Evolutionary conservation across 768 basidiomycete species (phyloP), one percentile per base, ranked within the genome.

Genomic region (Leccinum barrowsii): DNA sequence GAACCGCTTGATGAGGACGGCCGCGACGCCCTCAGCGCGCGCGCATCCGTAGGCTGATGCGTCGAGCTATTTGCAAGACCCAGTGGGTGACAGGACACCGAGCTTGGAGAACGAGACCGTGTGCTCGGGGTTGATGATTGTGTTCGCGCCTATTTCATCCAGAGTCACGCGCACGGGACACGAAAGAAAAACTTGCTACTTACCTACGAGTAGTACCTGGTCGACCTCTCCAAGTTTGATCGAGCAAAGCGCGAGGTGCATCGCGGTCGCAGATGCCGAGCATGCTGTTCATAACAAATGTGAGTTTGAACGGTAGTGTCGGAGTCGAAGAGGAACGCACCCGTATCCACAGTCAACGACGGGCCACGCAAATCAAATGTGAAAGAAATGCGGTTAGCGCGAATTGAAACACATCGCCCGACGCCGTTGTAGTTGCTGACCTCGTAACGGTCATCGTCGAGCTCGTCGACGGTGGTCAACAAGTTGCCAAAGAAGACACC

Each of bases 211-310:
- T 7, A 84, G 69, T 0, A 81, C 82, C 4, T 78, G 74, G 26
- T 80, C 75, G 30, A 80, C 75, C 42, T 82, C 82, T 1, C 79
- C 80, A 32, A 64, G 67, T 21, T 67, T 67, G 6, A 83, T 68
- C 0, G 78, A 75, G 28, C 77, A 76, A 2, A 81, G 70, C 2
- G 78, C 82, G 15, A 83, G 73, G 65, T 83, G 81, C 49, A 79
- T 69, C 2, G 78, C 79, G 6, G 72, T 76, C n/a, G 78, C 65
- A 15, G 73, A 74, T 19, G 80, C 82, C 34, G 78, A 81, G 61
- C 82, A 83, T 8, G 67, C 67, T 69, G 37, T 51, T 37, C 26
- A 19, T 24, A 49, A 12, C 24, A 7, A 51, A 3, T 1, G 35
- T 17, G 12, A 19, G 21, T 42, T 1, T 19, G 10, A 42, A 4